Evolutionary conservation across 306 rosid genomes (phyloP).

Genomic region (Quillaja saponaria): DNA sequence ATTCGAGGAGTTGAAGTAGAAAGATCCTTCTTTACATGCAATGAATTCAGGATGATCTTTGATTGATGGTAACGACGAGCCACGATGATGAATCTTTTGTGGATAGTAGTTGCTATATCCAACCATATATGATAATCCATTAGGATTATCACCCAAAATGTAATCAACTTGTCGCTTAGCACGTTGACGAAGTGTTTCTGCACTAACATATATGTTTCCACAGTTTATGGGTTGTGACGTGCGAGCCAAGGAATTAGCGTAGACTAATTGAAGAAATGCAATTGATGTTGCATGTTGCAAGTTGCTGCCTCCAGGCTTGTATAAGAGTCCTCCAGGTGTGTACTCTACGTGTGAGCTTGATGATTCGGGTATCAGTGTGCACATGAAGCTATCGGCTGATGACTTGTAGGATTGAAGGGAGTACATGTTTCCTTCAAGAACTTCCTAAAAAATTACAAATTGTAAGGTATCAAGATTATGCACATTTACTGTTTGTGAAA

Average conservation of each 20-base stretch:
- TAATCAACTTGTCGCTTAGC: constrained; percentile 90
- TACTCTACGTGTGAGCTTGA: constrained; percentile 72
- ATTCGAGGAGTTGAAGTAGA: constrained; percentile 64
- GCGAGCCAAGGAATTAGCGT: constrained; percentile 65
- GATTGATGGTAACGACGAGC: constrained; percentile 79
- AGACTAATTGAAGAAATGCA: constrained; percentile 72
- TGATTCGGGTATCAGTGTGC: constrained; percentile 75
- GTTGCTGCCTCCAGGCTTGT: constrained; percentile 93
- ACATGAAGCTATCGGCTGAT: constrained; percentile 84
- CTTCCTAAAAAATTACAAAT: constrained; percentile 56
- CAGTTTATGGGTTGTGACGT: constrained; percentile 66
- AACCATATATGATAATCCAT: constrained; percentile 86
- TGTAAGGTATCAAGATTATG: constrained; percentile 1
- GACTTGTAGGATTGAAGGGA: constrained; percentile 69
- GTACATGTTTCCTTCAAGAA: constrained; percentile 59
- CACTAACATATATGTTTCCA: constrained; percentile 58
- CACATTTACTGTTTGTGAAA: not conserved
- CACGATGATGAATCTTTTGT: constrained; percentile 78
- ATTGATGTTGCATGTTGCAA: constrained; percentile 82
- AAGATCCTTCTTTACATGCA: constrained; percentile 76
- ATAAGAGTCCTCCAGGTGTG: constrained; percentile 86
- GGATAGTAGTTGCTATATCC: constrained; percentile 75
- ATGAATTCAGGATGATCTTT: constrained; percentile 71
- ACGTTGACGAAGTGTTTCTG: constrained; percentile 57
- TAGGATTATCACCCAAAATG: constrained; percentile 76